phyloP scores from a whole-genome alignment of 208 protist genomes.

The Tritrichomonas foetus region DNA sequence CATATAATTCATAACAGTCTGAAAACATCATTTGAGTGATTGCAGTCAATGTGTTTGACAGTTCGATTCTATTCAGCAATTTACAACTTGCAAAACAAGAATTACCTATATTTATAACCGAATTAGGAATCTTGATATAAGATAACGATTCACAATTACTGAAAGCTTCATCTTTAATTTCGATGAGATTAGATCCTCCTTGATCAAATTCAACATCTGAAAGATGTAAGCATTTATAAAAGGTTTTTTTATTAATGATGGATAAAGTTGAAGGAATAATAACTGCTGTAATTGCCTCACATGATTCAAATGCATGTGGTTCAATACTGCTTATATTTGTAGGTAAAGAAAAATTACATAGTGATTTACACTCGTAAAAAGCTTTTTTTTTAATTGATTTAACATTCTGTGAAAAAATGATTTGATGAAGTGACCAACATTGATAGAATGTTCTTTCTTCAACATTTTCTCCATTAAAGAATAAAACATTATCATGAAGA shows the following conservation, averaged over 20 bases:
- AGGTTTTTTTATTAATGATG: neutral
- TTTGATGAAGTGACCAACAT: no score
- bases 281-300: neutral
- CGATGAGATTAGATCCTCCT: neutral
- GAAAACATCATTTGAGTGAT: no score
- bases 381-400: neutral
- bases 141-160: neutral
- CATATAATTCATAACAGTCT: no score
- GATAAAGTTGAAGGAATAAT: neutral
- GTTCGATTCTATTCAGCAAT: no score
- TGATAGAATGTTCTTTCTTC: no score
- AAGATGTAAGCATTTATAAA: neutral
- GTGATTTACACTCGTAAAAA: neutral
- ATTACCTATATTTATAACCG: no score
- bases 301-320: neutral
- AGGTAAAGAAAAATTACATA: neutral
- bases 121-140: no score
- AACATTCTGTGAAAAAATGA: neutral
- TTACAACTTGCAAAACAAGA: no score
- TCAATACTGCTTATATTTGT: neutral
- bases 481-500: no score
- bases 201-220: neutral
- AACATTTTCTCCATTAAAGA: no score
- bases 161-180: neutral
- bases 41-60: no score